Base-by-base conservation (phyloP, 768 basidiomycete genomes). In the Pulveroboletus sp. region DNA sequence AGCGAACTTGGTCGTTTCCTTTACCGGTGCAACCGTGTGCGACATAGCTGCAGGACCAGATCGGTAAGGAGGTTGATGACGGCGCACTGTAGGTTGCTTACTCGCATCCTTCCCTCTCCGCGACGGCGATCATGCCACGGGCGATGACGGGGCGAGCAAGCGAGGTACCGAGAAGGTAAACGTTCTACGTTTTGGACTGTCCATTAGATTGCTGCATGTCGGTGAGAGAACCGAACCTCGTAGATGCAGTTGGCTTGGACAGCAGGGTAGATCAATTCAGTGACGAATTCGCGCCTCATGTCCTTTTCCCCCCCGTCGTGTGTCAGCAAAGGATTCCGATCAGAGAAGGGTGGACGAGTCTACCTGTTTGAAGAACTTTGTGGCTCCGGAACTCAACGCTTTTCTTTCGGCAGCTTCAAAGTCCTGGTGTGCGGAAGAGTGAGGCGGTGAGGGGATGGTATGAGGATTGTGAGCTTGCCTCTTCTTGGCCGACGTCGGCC, bases 11-110 rank as follows among this genome's bases (percentile, higher is more conserved):
- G 70, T 99, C 96, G 70, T 99, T 99, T 46, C 96, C 96, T 76
- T 99, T 99, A 46, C 96, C 96, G 44, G 96, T 99, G 79, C 96
- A 99, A 24, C 96, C 96, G 71, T 98, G 96, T 24, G 95, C 83
- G 55, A 98, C 95, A 66, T 80, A 99, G 69, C 93, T 95, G 42
- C 12, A 32, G 24, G 18, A 37, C 17, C 28, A 10, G 44, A 3
- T 32, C 24, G 32, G 36, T 46, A 24, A 50, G 17, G 43, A 37
- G n/a, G 31, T n/a, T 14, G 10, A 32, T 17, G 12, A 41, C 21
- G 27, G 41, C 0, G 26, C 0, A 15, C 3, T 21, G 15, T 18
- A 2, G 1, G 17, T 0, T 43, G 72, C 90, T 76, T 68, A 95
- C 92, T 97, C 91, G 90, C 96, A 99, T 43, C 86, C 86, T 69